Conservation (phyloP, 2,329 filamentous ascomycete genomes). For the Diaporthe helianthi region DNA sequence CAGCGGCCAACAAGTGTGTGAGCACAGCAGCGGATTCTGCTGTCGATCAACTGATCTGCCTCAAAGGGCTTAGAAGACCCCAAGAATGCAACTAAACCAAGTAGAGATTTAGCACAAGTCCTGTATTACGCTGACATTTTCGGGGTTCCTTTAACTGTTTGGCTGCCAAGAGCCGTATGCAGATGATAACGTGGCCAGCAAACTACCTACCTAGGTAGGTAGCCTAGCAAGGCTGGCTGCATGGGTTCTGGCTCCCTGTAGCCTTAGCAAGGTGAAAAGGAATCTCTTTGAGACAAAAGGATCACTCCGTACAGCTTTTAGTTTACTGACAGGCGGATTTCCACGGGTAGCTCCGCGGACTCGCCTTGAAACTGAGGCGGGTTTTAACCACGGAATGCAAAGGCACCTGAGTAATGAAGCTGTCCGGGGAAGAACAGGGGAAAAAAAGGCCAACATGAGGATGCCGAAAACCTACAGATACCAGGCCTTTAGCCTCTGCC, state of each 20-base stretch:
- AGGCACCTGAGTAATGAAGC: too few species aligned
- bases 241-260: background rate
- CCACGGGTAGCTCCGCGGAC: too few species aligned
- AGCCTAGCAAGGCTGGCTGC: background rate
- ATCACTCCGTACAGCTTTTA: too few species aligned
- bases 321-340: background rate
- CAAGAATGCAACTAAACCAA: background rate
- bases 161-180: background rate
- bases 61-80: background rate
- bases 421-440: too few species aligned
- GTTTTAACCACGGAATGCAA: too few species aligned
- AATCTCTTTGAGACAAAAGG: background rate
- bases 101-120: background rate
- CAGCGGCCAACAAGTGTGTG: background rate
- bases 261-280: background rate
- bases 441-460: background rate
- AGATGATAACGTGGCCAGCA: background rate
- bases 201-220: too few species aligned
- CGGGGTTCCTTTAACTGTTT: too few species aligned
- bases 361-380: too few species aligned
- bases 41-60: constrained; percentile 2
- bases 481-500: background rate
- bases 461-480: too few species aligned
- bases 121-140: background rate
- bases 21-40: background rate